Evolutionary conservation across 805 yeast genomes (phyloP), one percentile per base, ranked within the genome.

Genomic region (Cyberlindnera euphorbiae): DNA sequence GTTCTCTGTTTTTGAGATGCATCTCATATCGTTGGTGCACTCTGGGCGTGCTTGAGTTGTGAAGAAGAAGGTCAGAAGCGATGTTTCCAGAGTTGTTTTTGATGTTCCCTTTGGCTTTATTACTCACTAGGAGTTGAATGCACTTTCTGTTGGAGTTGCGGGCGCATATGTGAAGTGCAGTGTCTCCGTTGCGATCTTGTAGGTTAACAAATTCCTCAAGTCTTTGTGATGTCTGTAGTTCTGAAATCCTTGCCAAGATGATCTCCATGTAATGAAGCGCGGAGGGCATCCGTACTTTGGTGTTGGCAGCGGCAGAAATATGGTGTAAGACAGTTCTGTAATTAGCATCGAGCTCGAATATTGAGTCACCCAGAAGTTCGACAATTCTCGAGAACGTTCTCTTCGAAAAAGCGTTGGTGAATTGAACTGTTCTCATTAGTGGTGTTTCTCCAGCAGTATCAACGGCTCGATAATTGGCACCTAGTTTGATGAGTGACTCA

Each of bases 361-460:
- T 68, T 8, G 93, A 81, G 38, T 79, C 81, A 41, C 80, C 79
- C 33, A 93, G 67, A 31, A 88, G 63, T 36, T 85, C 93, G 33
- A 87, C 73, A 3, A 90, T 73, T 45, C 72, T 74, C 5, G 93
- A 82, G 53, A 93, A 90, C 12, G 90, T 77, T 43, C 88, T 73
- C 45, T 83, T 69, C 22, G 85, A 82, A 57, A 73, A 88, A 38
- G 95, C 82, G 62, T 93, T 93, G 33, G 95, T 89, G 64, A 88
- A 93, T 49, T 80, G 68, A 2, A 90, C 83, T 17, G 93, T 69
- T 49, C 95, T 76, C 62, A 90, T 82, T 26, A 93, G 65, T 5
- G 97, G 94, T 16, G 88, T 89, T 54, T 89, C 86, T 0, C 96
- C 96, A 30, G 72, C 71, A 41, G 77, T 71, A 50, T 83, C 83